These are phyloP conservation scores for Graphilbum sp. DNA, from an alignment of 2,329 filamentous ascomycete species.

Conservation along the genomic window DNA sequence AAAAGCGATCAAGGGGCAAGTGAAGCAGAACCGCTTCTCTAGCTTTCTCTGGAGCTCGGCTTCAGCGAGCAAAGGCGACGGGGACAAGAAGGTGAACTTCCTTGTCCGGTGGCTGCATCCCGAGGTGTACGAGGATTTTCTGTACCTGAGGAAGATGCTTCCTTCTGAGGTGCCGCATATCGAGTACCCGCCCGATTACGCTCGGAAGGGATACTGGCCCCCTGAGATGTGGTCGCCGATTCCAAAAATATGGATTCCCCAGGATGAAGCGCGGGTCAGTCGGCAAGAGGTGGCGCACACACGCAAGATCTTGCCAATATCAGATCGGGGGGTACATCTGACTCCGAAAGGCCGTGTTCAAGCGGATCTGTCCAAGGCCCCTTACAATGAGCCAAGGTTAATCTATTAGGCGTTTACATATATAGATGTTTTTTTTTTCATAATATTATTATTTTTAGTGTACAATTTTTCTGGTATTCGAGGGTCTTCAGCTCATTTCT, in stretches of 20 bases:
- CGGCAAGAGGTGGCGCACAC: slow-evolving; percentile 55
- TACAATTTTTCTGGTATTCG: background rate
- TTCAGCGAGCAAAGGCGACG: background rate
- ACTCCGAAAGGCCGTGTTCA: slow-evolving; percentile 28
- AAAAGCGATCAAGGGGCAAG: no score
- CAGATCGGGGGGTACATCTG: slow-evolving; percentile 54
- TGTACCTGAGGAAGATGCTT: slow-evolving; percentile 30
- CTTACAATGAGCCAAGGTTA: slow-evolving; percentile 13
- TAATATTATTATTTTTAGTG: background rate
- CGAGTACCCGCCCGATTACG: slow-evolving; percentile 20
- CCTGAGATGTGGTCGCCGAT: slow-evolving; percentile 46
- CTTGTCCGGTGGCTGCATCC: slow-evolving; percentile 41
- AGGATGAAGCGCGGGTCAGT: slow-evolving; percentile 52
- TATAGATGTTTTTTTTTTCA: no score
- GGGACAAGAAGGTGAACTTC: slow-evolving; percentile 26
- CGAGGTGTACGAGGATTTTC: slow-evolving; percentile 42
- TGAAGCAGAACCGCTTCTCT: no score
- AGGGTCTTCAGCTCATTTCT: background rate
- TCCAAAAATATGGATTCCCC: slow-evolving; percentile 61
- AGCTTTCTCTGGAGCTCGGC: no score
- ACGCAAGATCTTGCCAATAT: slow-evolving; percentile 49
- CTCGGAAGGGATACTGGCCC: slow-evolving; percentile 51
- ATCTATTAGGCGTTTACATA: slow-evolving; percentile 7
- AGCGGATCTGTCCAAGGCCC: slow-evolving; percentile 12
- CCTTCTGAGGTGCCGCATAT: slow-evolving; percentile 1